Evolutionary conservation across 2,329 filamentous ascomycete genomes (phyloP), one percentile per base, ranked within the genome.

Genomic region (Peltaster fructicola): DNA sequence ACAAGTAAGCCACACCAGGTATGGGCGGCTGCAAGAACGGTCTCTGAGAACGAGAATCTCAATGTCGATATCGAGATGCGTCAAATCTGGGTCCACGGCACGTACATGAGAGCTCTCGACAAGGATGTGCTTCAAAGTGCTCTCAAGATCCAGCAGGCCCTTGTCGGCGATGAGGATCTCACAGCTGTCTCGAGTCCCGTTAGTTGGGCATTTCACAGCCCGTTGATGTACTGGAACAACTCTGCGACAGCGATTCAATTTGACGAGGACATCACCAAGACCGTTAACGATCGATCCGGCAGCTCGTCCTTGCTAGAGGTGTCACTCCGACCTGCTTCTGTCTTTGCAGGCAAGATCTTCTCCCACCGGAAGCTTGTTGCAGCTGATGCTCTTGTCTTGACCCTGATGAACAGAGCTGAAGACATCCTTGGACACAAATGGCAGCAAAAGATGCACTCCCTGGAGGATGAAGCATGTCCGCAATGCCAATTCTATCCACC

Each of bases 171-270:
- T 15, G 38, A 43, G 24, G 34, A 26, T 2, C 23, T 36, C 22
- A 38, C 33, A 18, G 24, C 30, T 9, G 29, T 27, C 16, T 34
- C 39, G 47, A 34, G 43, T 45, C n/a, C 35, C 8, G 31, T 51
- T 16, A 68, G 68, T 4, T 81, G 75, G 75, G 77, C 78, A 37
- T 78, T 78, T 41, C 76, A 84, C 39, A 84, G 78, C n/a, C 77
- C 78, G 2, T 52, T 85, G 26, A 71, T 80, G 48, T 84, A 82
- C 48, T 85, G 78, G 78, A 63, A 69, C 31, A 76, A 72, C 43
- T 76, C 59, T 4, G 34, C 61, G n/a, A 42, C 54, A 5, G 58
- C 65, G 1, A 65, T 85, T 24, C 45, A 63, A 14, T 45, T 50
- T 9, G 78, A 85, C 39, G 26, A 46, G 1, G 61, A 82, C 41